Evolutionary conservation across 2,329 filamentous ascomycete genomes (phyloP).

Genomic region (Aspergillus tanneri): DNA sequence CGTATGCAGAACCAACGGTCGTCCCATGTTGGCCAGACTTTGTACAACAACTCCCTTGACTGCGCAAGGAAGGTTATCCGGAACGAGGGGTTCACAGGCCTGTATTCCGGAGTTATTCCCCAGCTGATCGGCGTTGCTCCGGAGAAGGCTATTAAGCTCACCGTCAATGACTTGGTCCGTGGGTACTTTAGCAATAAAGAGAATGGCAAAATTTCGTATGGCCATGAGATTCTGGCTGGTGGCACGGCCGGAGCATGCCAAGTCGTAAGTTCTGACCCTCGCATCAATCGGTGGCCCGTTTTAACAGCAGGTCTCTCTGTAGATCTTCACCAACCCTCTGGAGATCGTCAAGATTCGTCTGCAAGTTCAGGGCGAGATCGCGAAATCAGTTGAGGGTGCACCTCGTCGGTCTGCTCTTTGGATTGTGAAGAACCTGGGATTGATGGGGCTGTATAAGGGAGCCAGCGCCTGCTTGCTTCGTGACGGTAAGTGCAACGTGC

Average conservation of each 20-base stretch:
- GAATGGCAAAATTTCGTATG: slow-evolving; percentile 67
- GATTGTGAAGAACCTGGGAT: slow-evolving; percentile 93
- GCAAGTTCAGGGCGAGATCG: slow-evolving; percentile 93
- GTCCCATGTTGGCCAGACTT: slow-evolving; percentile 73
- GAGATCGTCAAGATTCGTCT: slow-evolving; percentile 99
- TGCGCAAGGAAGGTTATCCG: slow-evolving; percentile 89
- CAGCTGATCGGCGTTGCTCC: slow-evolving; percentile 98
- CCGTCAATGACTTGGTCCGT: slow-evolving; percentile 92
- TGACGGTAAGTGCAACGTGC: slow-evolving; percentile 53
- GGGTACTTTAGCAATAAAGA: slow-evolving; percentile 70
- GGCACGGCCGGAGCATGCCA: slow-evolving; percentile 88
- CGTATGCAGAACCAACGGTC: slow-evolving; percentile 96
- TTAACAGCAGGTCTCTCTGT: slow-evolving; percentile 10
- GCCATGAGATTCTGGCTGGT: slow-evolving; percentile 80
- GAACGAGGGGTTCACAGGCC: slow-evolving; percentile 83
- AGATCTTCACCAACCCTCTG: slow-evolving; percentile 96
- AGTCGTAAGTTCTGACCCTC: slow-evolving; percentile 66
- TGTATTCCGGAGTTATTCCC: slow-evolving; percentile 93
- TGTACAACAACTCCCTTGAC: slow-evolving; percentile 97
- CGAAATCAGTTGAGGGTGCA: slow-evolving; percentile 77
- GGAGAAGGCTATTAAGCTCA: slow-evolving; percentile 98
- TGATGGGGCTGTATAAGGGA: slow-evolving; percentile 94
- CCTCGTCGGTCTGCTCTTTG: slow-evolving; percentile 92
- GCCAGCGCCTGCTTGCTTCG: slow-evolving; percentile 90
- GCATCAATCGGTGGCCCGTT: neutral